These are phyloP conservation scores for Rubia yunnanensis DNA, from an alignment of 257 asterid genomes.

Conservation along the genomic window DNA sequence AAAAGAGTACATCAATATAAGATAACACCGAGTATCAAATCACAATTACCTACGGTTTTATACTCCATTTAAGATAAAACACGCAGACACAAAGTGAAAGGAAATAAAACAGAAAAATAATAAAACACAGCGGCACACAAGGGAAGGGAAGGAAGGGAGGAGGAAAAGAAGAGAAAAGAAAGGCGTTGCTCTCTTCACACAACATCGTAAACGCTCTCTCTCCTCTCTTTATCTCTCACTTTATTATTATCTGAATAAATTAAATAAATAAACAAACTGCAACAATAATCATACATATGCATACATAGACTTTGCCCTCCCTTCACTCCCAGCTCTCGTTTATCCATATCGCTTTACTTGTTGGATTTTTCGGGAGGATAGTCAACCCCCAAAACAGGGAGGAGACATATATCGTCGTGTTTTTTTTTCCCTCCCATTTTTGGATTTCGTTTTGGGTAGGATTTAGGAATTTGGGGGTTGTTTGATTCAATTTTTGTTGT, in stretches of 20 bases:
- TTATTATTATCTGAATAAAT: background rate
- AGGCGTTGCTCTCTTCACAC: background rate
- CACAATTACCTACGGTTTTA: too few species aligned
- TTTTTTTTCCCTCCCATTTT: background rate
- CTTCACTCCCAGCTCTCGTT: constrained; percentile 5
- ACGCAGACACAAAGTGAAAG: background rate
- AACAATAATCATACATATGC: background rate
- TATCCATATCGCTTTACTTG: background rate
- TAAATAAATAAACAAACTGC: background rate
- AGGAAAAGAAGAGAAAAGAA: background rate
- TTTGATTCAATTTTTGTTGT: constrained; percentile 1
- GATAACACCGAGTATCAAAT: too few species aligned
- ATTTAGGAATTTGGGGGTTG: background rate
- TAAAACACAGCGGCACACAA: background rate
- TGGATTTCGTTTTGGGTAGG: background rate
- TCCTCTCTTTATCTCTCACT: constrained; percentile 13
- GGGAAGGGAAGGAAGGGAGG: background rate
- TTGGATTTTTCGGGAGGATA: background rate
- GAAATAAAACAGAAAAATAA: background rate
- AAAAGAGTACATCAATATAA: background rate
- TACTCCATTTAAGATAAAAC: background rate
- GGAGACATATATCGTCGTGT: background rate
- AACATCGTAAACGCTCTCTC: constrained; percentile 16
- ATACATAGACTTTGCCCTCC: background rate
- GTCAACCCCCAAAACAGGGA: background rate